Percentiles rank a stretch among this genome's conserved stretches.
phyloP scores from a whole-genome alignment of 805 yeast species.

The Saccharomycopsis sp. region DNA sequence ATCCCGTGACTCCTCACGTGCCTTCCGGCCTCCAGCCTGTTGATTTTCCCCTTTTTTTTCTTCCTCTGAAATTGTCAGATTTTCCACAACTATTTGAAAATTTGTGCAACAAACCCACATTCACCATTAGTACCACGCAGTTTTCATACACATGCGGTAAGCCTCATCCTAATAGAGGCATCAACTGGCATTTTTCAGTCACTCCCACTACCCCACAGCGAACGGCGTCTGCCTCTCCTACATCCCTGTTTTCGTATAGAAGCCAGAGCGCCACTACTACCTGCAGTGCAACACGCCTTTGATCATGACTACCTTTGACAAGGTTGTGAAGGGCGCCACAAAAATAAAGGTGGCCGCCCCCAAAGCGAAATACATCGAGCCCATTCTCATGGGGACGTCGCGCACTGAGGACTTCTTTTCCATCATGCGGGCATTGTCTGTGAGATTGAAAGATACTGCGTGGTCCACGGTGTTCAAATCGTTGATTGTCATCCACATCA shows the following conservation, averaged over 20 bases:
- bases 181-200: too few relatives aligned
- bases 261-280: neutral
- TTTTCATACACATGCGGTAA: too few relatives aligned
- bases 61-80: neutral
- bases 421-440: constrained; percentile 57
- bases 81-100: neutral
- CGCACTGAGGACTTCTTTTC: constrained; percentile 46
- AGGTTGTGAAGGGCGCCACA: constrained; percentile 49
- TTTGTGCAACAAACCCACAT: neutral
- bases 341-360: constrained; percentile 92
- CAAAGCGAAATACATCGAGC: constrained; percentile 91
- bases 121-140: neutral
- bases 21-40: neutral
- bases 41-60: neutral
- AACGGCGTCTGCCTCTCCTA: neutral
- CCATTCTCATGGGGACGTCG: constrained; percentile 54
- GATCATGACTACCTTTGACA: constrained; percentile 20
- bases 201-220: neutral
- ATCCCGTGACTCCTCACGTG: neutral
- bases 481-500: constrained; percentile 75
- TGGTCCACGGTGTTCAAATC: constrained; percentile 92
- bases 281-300: neutral
- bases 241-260: neutral
- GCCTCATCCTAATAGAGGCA: too few relatives aligned
- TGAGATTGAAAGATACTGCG: constrained; percentile 66